A percentile compares a stretch with the other conserved stretches of the same genome.
Evolutionary conservation across 139 green algal species (phyloP).

Genomic region (Picochlorum sp.): DNA sequence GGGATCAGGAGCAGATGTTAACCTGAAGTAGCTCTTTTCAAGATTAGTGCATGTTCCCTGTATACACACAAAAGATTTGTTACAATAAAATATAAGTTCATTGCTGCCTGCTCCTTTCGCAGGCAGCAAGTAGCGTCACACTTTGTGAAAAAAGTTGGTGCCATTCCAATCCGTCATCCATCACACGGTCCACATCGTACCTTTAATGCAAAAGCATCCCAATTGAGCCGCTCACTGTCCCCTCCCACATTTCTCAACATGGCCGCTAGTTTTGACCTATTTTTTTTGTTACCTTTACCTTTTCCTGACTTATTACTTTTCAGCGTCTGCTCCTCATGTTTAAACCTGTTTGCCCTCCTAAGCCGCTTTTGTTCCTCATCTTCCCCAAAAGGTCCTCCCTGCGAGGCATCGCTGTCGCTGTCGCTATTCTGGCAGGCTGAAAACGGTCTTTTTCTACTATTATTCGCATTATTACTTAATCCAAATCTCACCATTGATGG

Average conservation of each 20-base stretch:
- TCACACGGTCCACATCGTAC: background rate
- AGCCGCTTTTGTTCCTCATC: background rate
- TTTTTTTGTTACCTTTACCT: background rate
- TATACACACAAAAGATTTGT: background rate
- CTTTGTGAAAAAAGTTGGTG: too few relatives aligned
- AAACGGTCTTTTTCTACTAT: background rate
- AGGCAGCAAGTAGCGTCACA: too few relatives aligned
- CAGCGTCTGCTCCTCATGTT: background rate
- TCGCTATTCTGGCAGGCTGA: background rate
- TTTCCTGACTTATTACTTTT: background rate
- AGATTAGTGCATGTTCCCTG: conserved; percentile 52
- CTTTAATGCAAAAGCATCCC: conserved; percentile 28
- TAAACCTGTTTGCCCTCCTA: conserved; percentile 1
- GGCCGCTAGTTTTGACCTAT: background rate
- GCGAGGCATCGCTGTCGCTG: conserved; percentile 1
- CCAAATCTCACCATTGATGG: background rate
- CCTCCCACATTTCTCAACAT: conserved; percentile 5
- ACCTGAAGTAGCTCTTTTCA: conserved; percentile 82
- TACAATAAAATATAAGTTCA: too few relatives aligned
- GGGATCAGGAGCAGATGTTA: conserved; percentile 60
- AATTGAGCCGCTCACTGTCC: conserved; percentile 19
- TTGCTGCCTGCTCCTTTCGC: too few relatives aligned
- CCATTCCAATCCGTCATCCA: too few relatives aligned
- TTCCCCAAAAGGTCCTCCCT: background rate
- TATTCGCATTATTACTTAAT: background rate